These are phyloP conservation scores for Nicotiana knightiana DNA, from an alignment of 257 asterid species.

Conservation along the genomic window DNA sequence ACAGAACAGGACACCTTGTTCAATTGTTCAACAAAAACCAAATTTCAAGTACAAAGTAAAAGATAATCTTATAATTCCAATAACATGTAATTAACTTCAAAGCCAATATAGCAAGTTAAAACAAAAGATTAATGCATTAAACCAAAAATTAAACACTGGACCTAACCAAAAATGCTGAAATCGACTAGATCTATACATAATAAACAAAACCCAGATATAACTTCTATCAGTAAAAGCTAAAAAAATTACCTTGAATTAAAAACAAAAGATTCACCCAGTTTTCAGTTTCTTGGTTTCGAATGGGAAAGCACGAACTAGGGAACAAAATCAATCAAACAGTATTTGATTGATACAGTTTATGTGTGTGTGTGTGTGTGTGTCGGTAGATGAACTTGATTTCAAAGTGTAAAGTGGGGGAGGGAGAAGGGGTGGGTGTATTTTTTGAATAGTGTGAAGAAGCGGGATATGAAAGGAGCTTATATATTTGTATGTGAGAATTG, in stretches of 20 bases:
- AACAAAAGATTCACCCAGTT: background rate
- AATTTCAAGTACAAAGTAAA: background rate
- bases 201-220: background rate
- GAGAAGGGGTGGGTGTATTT: constrained; percentile 11
- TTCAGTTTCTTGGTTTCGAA: background rate
- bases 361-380: background rate
- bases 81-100: background rate
- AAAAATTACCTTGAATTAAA: background rate
- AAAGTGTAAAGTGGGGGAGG: background rate
- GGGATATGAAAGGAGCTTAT: constrained; percentile 27
- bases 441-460: constrained; percentile 59
- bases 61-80: background rate
- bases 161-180: background rate
- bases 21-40: background rate
- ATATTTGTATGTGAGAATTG: background rate
- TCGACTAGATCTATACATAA: background rate
- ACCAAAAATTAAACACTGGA: background rate
- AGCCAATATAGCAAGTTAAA: background rate
- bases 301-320: background rate
- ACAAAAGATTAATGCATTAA: background rate
- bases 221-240: background rate
- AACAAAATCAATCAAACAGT: background rate
- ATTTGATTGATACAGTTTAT: background rate
- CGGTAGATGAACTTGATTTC: background rate
- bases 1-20: background rate